A percentile compares a stretch with the other conserved stretches of the same genome.
Conservation (phyloP, 2,329 filamentous ascomycete genomes). For the Calonectria leucothoes region DNA sequence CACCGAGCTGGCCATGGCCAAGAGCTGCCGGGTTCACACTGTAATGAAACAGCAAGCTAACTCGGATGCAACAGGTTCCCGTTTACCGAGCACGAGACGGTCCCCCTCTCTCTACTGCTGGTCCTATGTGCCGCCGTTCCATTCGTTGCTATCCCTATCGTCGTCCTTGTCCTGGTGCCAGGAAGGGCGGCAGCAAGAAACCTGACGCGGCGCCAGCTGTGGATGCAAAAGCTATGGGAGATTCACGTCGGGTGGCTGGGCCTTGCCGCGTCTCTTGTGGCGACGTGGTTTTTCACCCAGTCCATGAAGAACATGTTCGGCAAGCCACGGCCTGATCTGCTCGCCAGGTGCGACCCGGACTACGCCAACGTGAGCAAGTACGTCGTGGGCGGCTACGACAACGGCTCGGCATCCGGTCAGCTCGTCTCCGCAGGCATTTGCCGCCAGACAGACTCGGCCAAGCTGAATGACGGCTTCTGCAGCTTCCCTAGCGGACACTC, state of each 20-base stretch:
- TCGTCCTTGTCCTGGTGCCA: conserved; percentile 78
- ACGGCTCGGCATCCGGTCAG: conserved; percentile 66
- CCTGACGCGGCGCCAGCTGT: conserved; percentile 73
- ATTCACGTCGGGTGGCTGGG: conserved; percentile 88
- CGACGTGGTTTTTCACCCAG: conserved; percentile 83
- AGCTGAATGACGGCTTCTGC: conserved; percentile 84
- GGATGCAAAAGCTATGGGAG: conserved; percentile 91
- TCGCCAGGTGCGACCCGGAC: conserved; percentile 83
- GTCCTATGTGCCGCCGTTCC: conserved; percentile 75
- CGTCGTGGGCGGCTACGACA: conserved; percentile 70
- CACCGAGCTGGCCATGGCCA: too few species aligned
- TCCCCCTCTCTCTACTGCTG: conserved; percentile 73
- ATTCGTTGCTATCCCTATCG: conserved; percentile 73
- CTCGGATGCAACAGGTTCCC: conserved; percentile 69
- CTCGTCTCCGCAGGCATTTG: conserved; percentile 84
- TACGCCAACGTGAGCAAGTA: conserved; percentile 68
- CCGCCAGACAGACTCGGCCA: conserved; percentile 67
- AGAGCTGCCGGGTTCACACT: neutral
- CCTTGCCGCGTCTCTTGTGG: conserved; percentile 77
- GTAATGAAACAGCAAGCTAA: conserved; percentile 13
- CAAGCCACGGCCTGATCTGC: conserved; percentile 82
- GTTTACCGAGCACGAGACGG: conserved; percentile 75
- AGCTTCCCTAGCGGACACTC: conserved; percentile 72
- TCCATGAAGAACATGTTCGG: conserved; percentile 84
- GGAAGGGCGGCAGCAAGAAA: conserved; percentile 73